Conservation (phyloP, 805 yeast genomes). For the Candida patagonica region DNA sequence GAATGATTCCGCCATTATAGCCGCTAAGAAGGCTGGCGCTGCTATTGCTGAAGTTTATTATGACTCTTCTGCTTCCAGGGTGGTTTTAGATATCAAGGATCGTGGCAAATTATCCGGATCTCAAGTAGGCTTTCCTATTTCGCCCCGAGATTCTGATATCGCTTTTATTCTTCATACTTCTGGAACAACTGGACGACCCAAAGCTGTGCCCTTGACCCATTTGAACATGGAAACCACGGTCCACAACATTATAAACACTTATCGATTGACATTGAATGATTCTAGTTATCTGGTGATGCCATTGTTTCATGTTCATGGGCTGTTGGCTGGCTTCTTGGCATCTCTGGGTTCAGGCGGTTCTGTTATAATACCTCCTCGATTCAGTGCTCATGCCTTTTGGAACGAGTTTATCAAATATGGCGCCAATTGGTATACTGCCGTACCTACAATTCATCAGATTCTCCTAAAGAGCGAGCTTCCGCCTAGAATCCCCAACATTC, state of each 20-base stretch:
- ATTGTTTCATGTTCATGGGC: constrained; percentile 67
- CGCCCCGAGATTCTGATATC: constrained; percentile 39
- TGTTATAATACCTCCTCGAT: constrained; percentile 51
- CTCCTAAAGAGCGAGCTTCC: constrained; percentile 47
- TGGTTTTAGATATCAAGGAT: constrained; percentile 26
- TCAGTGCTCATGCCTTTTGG: constrained; percentile 58
- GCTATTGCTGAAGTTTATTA: constrained; percentile 46
- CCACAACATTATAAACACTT: constrained; percentile 49
- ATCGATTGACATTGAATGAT: constrained; percentile 41
- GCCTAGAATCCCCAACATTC: constrained; percentile 39
- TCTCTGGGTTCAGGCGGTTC: constrained; percentile 53
- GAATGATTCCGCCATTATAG: constrained; percentile 37
- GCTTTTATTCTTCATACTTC: constrained; percentile 64
- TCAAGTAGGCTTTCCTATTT: constrained; percentile 5
- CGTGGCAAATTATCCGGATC: constrained; percentile 20
- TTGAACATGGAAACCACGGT: constrained; percentile 52
- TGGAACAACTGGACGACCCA: constrained; percentile 71
- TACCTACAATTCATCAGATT: constrained; percentile 68
- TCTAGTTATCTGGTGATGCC: constrained; percentile 65
- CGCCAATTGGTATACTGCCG: constrained; percentile 70
- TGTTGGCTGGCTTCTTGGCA: constrained; percentile 55
- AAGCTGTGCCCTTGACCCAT: constrained; percentile 65
- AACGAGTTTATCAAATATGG: constrained; percentile 38
- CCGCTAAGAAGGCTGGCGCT: constrained; percentile 42
- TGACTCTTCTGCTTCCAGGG: constrained; percentile 31